Base-by-base conservation (phyloP, 352 stramenopile species). In the Phytophthora syringae region DNA sequence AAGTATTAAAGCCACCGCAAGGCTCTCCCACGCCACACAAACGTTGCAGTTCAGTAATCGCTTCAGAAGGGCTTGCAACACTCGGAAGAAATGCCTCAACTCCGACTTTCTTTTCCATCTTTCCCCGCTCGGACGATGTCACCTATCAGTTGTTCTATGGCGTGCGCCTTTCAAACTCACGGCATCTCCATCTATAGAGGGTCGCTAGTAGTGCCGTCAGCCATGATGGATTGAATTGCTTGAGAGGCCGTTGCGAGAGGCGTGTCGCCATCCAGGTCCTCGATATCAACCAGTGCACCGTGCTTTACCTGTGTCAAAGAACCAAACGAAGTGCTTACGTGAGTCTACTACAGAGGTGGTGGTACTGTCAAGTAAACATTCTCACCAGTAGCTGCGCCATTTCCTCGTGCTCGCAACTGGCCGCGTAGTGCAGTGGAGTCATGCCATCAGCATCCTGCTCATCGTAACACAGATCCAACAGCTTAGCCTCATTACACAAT, bases 361-460 rank as follows among this genome's bases (percentile, higher is more conserved):
- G 28, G 54, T 54, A 58, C 16, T 43, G 49, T 50, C 30, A 57
- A 50, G 54, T 66, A 63, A 57, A 52, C 28, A 56, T 28, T 59
- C 68, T 45, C 73, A 91, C 78, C 52, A 93, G 72, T 18, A 93
- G 48, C 50, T 84, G 67, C 1, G 75, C 78, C 60, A 93, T 77
- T n/a, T 75, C 77, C 18, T 91, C 75, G 60, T 90, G 69, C 39
- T 92, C 85, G 60, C 85, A 92, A 58, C 71, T 89, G 7, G 87
- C 80, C 18, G 85, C 85, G 52, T 93, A 93, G 49, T 93, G 85
- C 37, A 93, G 66, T 30, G 82, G 77, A 9, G 85, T 93, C 85
- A 93, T 93, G n/a, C 85, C 85, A 10, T 92, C 85, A 13, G 58
- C 64, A 44, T 93, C 85, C 81, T 93, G 39, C 42, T 62, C 27